Percentiles rank a stretch among this genome's conserved stretches.
These are phyloP conservation scores for Staphylotrichum longicolle DNA, from an alignment of 495 filamentous ascomycete genomes.

Conservation along the genomic window DNA sequence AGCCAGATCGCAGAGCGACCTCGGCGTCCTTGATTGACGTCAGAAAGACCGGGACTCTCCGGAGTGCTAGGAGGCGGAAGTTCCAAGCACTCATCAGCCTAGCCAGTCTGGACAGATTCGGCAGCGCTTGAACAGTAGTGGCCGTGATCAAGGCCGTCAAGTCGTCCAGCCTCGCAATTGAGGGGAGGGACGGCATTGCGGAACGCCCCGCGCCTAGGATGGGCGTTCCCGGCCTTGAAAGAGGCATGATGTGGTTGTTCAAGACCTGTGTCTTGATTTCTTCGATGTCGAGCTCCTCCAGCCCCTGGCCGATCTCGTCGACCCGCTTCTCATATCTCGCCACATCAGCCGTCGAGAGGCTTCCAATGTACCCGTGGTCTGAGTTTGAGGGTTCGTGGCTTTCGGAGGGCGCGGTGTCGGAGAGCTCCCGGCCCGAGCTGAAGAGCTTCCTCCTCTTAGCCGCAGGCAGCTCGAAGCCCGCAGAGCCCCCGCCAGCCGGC, in stretches of 20 bases:
- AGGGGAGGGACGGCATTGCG: conserved; percentile 48
- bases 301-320: conserved; percentile 70
- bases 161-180: conserved; percentile 64
- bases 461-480: conserved; percentile 55
- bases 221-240: conserved; percentile 52
- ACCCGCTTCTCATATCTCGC: conserved; percentile 68
- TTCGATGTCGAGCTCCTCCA: conserved; percentile 80
- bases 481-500: conserved; percentile 55
- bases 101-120: conserved; percentile 70
- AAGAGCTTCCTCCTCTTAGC: conserved; percentile 36
- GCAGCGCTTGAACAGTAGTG: conserved; percentile 80
- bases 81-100: conserved; percentile 71
- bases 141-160: conserved; percentile 86
- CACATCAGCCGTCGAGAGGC: conserved; percentile 60
- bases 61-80: conserved; percentile 69
- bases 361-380: conserved; percentile 61
- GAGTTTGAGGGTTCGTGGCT: background rate
- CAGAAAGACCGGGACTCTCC: conserved; percentile 67
- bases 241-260: conserved; percentile 65
- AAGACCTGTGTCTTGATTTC: conserved; percentile 88
- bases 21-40: conserved; percentile 62
- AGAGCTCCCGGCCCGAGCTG: conserved; percentile 13
- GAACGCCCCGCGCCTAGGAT: conserved; percentile 45
- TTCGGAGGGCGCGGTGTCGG: conserved; percentile 5
- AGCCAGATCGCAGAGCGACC: conserved; percentile 60